Base-by-base conservation (phyloP, 176 grass and related monocot species). In the Hsuehochloa calcarea region DNA sequence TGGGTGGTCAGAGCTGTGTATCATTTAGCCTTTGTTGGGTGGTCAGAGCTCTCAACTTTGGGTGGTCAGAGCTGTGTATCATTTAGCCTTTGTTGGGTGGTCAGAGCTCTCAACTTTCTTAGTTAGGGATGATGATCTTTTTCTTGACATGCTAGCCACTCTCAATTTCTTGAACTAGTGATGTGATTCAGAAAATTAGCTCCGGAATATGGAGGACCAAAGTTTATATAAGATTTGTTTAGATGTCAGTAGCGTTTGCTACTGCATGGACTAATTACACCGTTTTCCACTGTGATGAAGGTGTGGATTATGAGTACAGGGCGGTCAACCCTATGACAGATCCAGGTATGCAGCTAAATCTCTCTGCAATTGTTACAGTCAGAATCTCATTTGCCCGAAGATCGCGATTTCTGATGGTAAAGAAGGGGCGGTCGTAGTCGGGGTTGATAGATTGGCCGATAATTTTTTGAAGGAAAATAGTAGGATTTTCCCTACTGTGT, bases 231-330 rank as follows among this genome's bases (percentile, higher is more conserved):
- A 11, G 1, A 20, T 38, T 38, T 14, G 10, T 39, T 75, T 15
- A 75, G 31, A 62, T 67, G 4, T 74, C 80, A 35, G 14, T 90
- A 26, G 10, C 50, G 77, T 62, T 75, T 74, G 14, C 29, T 77
- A 29, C 75, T 58, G 19, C 60, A 34, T 71, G 68, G 54, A 15
- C 63, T 67, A 64, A 80, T 29, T 49, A 47, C 25, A 73, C 20
- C 51, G 29, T 43, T 29, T 40, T 16, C 72, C 12, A 16, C 8
- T 35, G 3, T 72, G 10, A 68, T 22, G 14, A 73, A 93, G 91
- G 91, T 54, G 63, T 93, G 82, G 85, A 88, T 37, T 93, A 90
- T 23, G 91, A 90, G 85, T 93, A 93, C 85, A 90, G 85, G 72
- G 88, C 88, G 37, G 85, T 90, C 64, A 78, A 76, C 52, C 74